Evolutionary conservation across 495 filamentous ascomycete genomes (phyloP).

Genomic region (Baudoinia panamericana): DNA sequence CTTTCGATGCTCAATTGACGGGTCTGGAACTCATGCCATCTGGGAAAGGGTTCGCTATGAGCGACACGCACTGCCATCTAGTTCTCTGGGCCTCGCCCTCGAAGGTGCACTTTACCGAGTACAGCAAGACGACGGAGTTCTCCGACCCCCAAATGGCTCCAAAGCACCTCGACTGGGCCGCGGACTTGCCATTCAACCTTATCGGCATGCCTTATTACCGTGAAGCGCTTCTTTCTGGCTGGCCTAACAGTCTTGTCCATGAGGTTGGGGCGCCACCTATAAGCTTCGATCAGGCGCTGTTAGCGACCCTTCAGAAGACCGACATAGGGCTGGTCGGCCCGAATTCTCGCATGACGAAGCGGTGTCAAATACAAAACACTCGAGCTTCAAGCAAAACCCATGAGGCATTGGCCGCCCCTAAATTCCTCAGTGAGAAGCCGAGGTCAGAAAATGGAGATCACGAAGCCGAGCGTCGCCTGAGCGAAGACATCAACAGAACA

Average conservation of each 20-base stretch:
- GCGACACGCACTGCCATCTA: slow-evolving; percentile 62
- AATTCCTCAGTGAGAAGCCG: slow-evolving; percentile 86
- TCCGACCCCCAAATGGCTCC: slow-evolving; percentile 45
- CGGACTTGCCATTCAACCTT: slow-evolving; percentile 65
- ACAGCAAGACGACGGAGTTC: slow-evolving; percentile 65
- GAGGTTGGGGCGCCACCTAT: slow-evolving; percentile 71
- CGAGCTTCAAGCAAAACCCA: slow-evolving; percentile 41
- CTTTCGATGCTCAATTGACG: slow-evolving; percentile 51
- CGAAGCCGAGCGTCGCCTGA: slow-evolving; percentile 35
- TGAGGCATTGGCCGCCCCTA: slow-evolving; percentile 52
- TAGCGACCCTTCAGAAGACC: slow-evolving; percentile 51
- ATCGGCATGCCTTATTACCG: slow-evolving; percentile 91
- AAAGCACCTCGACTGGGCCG: slow-evolving; percentile 49
- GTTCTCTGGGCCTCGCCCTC: slow-evolving; percentile 84
- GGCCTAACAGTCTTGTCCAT: slow-evolving; percentile 70
- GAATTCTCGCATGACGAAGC: slow-evolving; percentile 56
- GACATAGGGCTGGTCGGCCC: slow-evolving; percentile 63
- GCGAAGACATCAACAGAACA: slow-evolving; percentile 46
- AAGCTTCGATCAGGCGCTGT: slow-evolving; percentile 58
- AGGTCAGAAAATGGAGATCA: slow-evolving; percentile 43
- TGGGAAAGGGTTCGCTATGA: slow-evolving; percentile 74
- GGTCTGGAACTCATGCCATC: slow-evolving; percentile 77
- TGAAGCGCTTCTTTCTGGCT: slow-evolving; percentile 73
- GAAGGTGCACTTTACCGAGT: slow-evolving; percentile 84
- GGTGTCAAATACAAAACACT: slow-evolving; percentile 77